Base-by-base conservation (phyloP, 139 green algal genomes). In the Trebouxia sp. region DNA sequence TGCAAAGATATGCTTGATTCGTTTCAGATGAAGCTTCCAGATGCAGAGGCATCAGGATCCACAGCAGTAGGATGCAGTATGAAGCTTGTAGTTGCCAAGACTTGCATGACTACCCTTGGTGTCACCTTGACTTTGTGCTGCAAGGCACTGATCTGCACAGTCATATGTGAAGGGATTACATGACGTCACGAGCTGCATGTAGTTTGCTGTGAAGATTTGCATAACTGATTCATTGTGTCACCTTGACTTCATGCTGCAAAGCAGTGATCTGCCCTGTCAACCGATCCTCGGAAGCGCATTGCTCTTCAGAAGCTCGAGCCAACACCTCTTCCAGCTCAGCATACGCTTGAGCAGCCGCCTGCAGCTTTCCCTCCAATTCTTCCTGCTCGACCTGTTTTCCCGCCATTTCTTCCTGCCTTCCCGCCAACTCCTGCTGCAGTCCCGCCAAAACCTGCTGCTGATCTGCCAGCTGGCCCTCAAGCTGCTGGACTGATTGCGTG, bases 261-360 rank as follows among this genome's bases (percentile, higher is more conserved):
- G 11, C 6, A 45, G 32, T 72, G 12, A 72, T 28, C 15, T 72
- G 62, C 1, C 14, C 32, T 22, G 28, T n/a, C 0, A 72, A 35
- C 62, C 26, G 42, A 15, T 42, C 62, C 12, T 72, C 62, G 5
- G 32, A 43, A 11, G 28, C 37, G 28, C 32, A 45, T 15, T 72
- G 62, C 62, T 72, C 62, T 35, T 72, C 62, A 45, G 62, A 72
- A 26, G 62, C 62, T 45, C 11, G 32, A 17, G 62, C 17, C 10
- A 72, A 35, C 11, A 43, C 35, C 62, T 28, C 62, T 35, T 72
- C 62, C 35, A 72, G 35, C 62, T 72, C 62, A 72, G 62, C 62
- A 43, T 72, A 72, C 28, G 62, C 37, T 10, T 72, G 32, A 42
- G 32, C 62, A 24, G 62, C 62, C 15, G 62, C 62, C 12, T 72